A percentile compares a stretch with the other conserved stretches of the same genome.
Evolutionary conservation across 2,329 filamentous ascomycete species (phyloP).

Genomic region (Orbilia oligospora): DNA sequence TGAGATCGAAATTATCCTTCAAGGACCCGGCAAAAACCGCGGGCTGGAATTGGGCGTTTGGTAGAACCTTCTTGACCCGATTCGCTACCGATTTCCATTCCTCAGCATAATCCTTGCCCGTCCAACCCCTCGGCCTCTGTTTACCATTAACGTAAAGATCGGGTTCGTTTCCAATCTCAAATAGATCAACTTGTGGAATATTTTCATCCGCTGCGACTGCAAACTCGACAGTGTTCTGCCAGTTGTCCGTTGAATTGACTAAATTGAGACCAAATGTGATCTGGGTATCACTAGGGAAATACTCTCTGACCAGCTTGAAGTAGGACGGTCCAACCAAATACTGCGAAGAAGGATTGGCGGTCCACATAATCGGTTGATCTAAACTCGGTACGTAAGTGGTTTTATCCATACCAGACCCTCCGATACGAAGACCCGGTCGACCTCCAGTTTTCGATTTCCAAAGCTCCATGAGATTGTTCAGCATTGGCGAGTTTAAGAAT

Average conservation of each 20-base stretch:
- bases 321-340: slow-evolving; percentile 35
- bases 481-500: slow-evolving; percentile 6
- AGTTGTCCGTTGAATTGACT: slow-evolving; percentile 44
- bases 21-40: slow-evolving; percentile 30
- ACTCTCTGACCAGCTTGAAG: slow-evolving; percentile 18
- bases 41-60: slow-evolving; percentile 38
- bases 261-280: slow-evolving; percentile 52
- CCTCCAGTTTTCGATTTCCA: slow-evolving; percentile 50
- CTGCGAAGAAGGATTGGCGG: background rate
- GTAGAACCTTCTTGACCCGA: slow-evolving; percentile 14
- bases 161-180: slow-evolving; percentile 53
- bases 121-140: slow-evolving; percentile 25
- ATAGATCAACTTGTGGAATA: slow-evolving; percentile 38
- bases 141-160: slow-evolving; percentile 43
- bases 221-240: slow-evolving; percentile 47
- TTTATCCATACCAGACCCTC: slow-evolving; percentile 54
- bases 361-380: slow-evolving; percentile 8
- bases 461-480: slow-evolving; percentile 35
- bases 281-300: slow-evolving; percentile 50
- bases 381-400: slow-evolving; percentile 24
- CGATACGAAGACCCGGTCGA: slow-evolving; percentile 41
- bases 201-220: slow-evolving; percentile 30
- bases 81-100: slow-evolving; percentile 45
- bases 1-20: slow-evolving; percentile 19
- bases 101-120: slow-evolving; percentile 13